These are phyloP conservation scores for Calonectria fujianensis DNA, from an alignment of 2,329 filamentous ascomycete species.

Conservation along the genomic window DNA sequence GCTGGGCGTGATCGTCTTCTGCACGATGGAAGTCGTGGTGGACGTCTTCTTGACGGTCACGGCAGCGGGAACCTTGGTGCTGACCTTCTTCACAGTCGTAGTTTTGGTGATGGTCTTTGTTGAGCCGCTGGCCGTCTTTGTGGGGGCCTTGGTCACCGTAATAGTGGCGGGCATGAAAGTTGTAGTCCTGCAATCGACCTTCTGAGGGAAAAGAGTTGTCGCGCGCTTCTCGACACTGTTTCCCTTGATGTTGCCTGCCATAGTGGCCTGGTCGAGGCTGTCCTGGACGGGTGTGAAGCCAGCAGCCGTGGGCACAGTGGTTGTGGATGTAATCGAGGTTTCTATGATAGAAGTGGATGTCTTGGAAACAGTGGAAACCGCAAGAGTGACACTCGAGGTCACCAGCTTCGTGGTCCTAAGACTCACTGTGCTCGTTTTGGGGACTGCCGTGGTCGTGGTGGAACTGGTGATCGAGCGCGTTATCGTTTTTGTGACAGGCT, in stretches of 20 bases:
- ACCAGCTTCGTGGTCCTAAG: not conserved
- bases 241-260: not conserved
- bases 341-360: not conserved
- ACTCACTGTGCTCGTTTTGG: not conserved
- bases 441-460: not conserved
- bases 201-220: too few species aligned
- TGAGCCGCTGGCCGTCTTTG: constrained; percentile 8
- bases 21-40: not conserved
- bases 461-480: not conserved
- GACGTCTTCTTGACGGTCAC: not conserved
- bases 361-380: not conserved
- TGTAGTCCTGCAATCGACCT: not conserved
- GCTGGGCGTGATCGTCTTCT: constrained; percentile 8
- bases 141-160: constrained; percentile 11
- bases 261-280: not conserved
- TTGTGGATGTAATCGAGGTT: not conserved
- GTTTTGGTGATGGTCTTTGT: not conserved
- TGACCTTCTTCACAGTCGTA: constrained; percentile 2
- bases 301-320: not conserved
- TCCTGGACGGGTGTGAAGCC: not conserved
- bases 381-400: not conserved
- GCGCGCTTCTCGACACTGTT: too few species aligned
- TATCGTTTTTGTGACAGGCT: not conserved
- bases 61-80: not conserved
- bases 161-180: not conserved